These are phyloP conservation scores for Linnemannia elongata DNA, from an alignment of 192 early-diverging fungal species.

Conservation along the genomic window DNA sequence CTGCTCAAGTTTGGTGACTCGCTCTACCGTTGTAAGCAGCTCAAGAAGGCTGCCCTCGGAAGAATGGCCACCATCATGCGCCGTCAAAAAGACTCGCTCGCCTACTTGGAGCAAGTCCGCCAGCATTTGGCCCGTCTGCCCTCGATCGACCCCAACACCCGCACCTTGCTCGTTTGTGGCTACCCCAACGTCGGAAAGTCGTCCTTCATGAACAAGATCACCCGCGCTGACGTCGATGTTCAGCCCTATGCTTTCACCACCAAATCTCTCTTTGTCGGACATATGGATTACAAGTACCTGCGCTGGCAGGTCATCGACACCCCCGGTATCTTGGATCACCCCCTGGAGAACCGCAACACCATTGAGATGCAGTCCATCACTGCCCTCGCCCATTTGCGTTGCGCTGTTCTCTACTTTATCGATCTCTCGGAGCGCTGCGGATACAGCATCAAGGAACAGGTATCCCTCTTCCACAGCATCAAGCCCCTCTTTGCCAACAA, in stretches of 20 bases:
- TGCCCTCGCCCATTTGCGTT: conserved; percentile 96
- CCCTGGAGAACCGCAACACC: conserved; percentile 98
- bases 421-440: conserved; percentile 99
- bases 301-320: conserved; percentile 99
- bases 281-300: conserved; percentile 99
- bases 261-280: conserved; percentile 99
- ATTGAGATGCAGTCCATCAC: conserved; percentile 99
- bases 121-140: conserved; percentile 99
- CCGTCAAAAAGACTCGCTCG: conserved; percentile 96
- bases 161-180: conserved; percentile 98
- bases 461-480: conserved; percentile 82
- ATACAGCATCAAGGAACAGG: conserved; percentile 93
- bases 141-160: conserved; percentile 99
- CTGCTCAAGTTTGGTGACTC: conserved; percentile 99
- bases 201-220: conserved; percentile 99
- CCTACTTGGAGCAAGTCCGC: conserved; percentile 98
- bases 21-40: conserved; percentile 98
- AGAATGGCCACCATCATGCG: conserved; percentile 99
- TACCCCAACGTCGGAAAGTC: conserved; percentile 99
- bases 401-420: conserved; percentile 97
- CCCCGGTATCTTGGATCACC: conserved; percentile 99
- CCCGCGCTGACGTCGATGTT: conserved; percentile 98
- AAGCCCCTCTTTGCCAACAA: conserved; percentile 99
- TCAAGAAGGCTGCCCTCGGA: conserved; percentile 98
- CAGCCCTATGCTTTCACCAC: conserved; percentile 99